These are phyloP conservation scores for Rhodofomes roseus DNA, from an alignment of 1,284 basidiomycete genomes.

Conservation along the genomic window DNA sequence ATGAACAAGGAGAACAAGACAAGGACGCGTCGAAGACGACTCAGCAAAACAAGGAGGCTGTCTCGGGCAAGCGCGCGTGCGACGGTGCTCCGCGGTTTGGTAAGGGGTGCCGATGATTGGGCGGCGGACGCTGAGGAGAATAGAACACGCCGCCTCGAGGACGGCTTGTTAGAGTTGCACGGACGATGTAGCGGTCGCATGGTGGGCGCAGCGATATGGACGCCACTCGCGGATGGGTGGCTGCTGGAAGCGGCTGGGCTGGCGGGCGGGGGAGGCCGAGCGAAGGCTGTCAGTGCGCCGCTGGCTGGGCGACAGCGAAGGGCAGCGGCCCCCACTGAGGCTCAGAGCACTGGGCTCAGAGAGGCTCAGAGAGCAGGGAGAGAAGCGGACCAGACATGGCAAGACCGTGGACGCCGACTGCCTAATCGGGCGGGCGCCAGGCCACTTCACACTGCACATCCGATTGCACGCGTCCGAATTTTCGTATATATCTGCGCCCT, in stretches of 20 bases:
- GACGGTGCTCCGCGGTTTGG: not conserved
- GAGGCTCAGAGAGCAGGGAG: not conserved
- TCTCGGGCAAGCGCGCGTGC: not conserved
- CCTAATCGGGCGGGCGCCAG: constrained; percentile 4
- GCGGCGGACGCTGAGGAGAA: not conserved
- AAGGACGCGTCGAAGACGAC: not conserved
- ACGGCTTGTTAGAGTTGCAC: not conserved
- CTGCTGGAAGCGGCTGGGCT: not conserved
- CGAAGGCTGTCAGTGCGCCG: not conserved
- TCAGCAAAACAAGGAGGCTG: not conserved
- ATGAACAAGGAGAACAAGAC: not conserved
- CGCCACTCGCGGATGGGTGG: not conserved
- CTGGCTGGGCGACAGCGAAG: not conserved
- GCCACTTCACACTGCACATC: constrained; percentile 27
- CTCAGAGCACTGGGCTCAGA: not conserved
- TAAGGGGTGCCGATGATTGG: not conserved
- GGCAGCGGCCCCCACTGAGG: not conserved
- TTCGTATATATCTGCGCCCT: constrained; percentile 14
- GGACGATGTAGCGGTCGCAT: not conserved
- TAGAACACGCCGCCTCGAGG: not conserved
- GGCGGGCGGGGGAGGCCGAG: not conserved
- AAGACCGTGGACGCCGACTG: constrained; percentile 12
- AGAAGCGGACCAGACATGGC: not conserved
- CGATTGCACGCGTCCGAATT: constrained; percentile 27
- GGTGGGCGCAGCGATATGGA: not conserved